Conservation (phyloP, 257 asterid genomes). For the Lantana camara region DNA sequence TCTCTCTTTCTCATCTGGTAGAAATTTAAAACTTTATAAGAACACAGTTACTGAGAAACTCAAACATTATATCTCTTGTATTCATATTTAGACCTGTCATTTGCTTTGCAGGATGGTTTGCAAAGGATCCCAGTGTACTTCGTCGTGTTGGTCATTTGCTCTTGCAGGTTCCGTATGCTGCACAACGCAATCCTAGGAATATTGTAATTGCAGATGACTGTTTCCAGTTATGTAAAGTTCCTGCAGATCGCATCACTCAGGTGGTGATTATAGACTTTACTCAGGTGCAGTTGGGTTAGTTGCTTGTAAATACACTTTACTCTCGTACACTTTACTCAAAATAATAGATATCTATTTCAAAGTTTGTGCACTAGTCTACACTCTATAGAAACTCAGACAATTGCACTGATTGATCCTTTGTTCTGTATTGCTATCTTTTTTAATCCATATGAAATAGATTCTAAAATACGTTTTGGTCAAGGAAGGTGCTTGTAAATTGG, state of each 20-base stretch:
- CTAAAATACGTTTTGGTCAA: no score
- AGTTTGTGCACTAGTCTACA: no score
- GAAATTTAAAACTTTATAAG: not conserved
- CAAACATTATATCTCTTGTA: slow-evolving; percentile 8
- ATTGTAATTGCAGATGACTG: slow-evolving; percentile 83
- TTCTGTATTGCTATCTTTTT: no score
- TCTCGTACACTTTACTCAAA: no score
- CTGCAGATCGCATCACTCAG: slow-evolving; percentile 59
- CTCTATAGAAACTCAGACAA: no score
- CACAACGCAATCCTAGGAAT: slow-evolving; percentile 77
- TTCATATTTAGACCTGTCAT: slow-evolving; percentile 18
- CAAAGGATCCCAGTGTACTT: slow-evolving; percentile 78
- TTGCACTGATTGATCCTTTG: no score
- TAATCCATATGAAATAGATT: no score
- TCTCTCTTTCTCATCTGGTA: not conserved
- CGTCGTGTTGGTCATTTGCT: slow-evolving; percentile 93
- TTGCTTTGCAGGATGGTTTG: slow-evolving; percentile 82
- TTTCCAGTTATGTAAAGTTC: slow-evolving; percentile 59
- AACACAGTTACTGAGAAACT: slow-evolving; percentile 6
- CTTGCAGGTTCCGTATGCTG: slow-evolving; percentile 77
- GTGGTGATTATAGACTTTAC: no score
- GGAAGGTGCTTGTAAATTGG: no score
- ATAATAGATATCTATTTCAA: no score
- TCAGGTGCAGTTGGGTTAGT: no score
- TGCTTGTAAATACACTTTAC: no score